These are phyloP conservation scores for Leccinellum rugosiceps DNA, from an alignment of 768 basidiomycete species.

Conservation along the genomic window DNA sequence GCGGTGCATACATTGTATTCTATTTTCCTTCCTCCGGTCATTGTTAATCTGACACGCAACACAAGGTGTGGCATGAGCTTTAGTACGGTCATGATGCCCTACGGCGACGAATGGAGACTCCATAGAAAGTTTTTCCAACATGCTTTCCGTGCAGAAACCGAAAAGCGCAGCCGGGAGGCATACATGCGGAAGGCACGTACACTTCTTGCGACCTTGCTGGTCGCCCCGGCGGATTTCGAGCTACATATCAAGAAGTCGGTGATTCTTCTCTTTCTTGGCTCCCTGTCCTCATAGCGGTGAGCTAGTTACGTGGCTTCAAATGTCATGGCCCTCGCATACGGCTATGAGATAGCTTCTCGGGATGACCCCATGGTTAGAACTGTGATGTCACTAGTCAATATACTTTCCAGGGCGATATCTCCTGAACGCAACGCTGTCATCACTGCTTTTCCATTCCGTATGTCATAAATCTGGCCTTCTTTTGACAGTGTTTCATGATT, in stretches of 20 bases:
- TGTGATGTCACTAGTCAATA: slow-evolving; percentile 14
- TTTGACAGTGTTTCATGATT: neutral
- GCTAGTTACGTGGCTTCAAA: slow-evolving; percentile 25
- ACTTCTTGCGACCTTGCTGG: slow-evolving; percentile 22
- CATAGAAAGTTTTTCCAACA: slow-evolving; percentile 32
- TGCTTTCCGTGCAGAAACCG: slow-evolving; percentile 23
- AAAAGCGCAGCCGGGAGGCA: slow-evolving; percentile 14
- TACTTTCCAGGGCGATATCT: slow-evolving; percentile 21
- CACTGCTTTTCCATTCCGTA: slow-evolving; percentile 24
- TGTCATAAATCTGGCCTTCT: neutral
- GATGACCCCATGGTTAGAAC: slow-evolving; percentile 23
- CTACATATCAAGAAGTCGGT: slow-evolving; percentile 20
- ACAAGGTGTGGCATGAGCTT: slow-evolving; percentile 28
- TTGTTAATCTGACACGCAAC: neutral
- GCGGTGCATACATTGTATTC: slow-evolving; percentile 14
- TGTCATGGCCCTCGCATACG: slow-evolving; percentile 25
- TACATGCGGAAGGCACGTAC: slow-evolving; percentile 18
- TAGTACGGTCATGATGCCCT: slow-evolving; percentile 27
- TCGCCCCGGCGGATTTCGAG: slow-evolving; percentile 24
- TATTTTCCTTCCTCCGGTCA: neutral
- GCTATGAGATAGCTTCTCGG: slow-evolving; percentile 17
- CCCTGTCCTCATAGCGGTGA: neutral
- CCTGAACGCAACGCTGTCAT: slow-evolving; percentile 20
- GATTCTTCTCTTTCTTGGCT: neutral
- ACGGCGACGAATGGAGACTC: slow-evolving; percentile 29